Evolutionary conservation across 441 rosid species (phyloP).

Genomic region (Adansonia rubrostipa): DNA sequence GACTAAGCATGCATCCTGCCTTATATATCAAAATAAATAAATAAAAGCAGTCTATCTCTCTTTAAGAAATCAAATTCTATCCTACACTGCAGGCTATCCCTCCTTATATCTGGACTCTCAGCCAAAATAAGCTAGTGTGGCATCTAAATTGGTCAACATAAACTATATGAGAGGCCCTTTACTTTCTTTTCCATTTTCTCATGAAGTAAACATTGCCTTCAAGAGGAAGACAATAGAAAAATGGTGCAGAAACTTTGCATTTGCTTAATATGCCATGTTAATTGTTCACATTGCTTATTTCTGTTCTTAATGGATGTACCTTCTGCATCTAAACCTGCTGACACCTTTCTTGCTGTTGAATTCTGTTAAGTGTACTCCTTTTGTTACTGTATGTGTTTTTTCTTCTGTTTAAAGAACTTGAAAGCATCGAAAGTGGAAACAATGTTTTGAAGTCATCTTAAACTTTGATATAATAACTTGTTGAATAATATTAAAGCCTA

Average conservation of each 20-base stretch:
- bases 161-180: background rate
- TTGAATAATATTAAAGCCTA: background rate
- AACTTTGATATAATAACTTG: background rate
- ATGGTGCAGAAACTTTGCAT: background rate
- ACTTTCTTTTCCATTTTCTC: conserved; percentile 7
- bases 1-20: conserved; percentile 5
- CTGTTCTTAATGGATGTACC: background rate
- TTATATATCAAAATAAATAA: background rate
- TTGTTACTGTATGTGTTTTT: conserved; percentile 1
- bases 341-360: background rate
- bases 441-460: background rate
- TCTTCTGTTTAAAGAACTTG: conserved; percentile 4
- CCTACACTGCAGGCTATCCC: conserved; percentile 14
- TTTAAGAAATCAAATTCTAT: background rate
- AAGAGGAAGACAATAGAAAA: background rate
- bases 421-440: background rate
- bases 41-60: background rate
- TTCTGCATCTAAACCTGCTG: background rate
- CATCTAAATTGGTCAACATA: background rate
- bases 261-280: background rate
- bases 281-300: background rate
- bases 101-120: background rate
- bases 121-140: conserved; percentile 8
- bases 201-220: conserved; percentile 12
- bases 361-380: background rate